phyloP scores from a whole-genome alignment of 257 asterid genomes.

The Fraxinus quadrangulata region DNA sequence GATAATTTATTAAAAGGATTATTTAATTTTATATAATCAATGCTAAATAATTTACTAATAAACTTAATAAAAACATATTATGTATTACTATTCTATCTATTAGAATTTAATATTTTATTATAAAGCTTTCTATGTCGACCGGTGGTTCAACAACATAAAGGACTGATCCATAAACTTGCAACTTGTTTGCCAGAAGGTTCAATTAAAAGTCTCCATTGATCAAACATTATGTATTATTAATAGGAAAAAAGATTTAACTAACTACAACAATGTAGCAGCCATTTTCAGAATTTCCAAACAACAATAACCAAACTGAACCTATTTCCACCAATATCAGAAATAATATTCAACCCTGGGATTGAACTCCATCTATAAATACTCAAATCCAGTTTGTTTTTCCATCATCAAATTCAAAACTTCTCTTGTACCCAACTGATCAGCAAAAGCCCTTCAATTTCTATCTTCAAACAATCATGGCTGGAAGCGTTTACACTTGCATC shows the following conservation, averaged over 20 bases:
- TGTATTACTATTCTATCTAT: too few species aligned
- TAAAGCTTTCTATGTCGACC: not conserved
- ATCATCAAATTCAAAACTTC: not conserved
- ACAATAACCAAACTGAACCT: slow-evolving; percentile 21
- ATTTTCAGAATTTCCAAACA: not conserved
- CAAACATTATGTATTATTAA: not conserved
- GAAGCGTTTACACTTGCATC: slow-evolving; percentile 17
- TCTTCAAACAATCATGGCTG: slow-evolving; percentile 21
- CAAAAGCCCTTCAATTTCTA: not conserved
- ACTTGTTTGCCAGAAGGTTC: not conserved
- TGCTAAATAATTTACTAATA: too few species aligned
- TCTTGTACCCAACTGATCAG: not conserved
- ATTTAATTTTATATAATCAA: too few species aligned
- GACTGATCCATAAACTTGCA: not conserved
- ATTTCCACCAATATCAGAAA: slow-evolving; percentile 16
- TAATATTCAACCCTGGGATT: slow-evolving; percentile 5
- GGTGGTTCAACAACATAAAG: not conserved
- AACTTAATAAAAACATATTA: too few species aligned
- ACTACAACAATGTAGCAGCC: not conserved
- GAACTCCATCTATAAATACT: slow-evolving; percentile 19
- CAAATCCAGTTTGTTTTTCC: slow-evolving; percentile 8
- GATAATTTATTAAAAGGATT: too few species aligned
- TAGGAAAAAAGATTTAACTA: not conserved
- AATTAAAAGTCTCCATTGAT: not conserved
- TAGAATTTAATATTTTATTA: too few species aligned